These are phyloP conservation scores for Limnanthes douglasii DNA, from an alignment of 345 rosid genomes.

Conservation along the genomic window DNA sequence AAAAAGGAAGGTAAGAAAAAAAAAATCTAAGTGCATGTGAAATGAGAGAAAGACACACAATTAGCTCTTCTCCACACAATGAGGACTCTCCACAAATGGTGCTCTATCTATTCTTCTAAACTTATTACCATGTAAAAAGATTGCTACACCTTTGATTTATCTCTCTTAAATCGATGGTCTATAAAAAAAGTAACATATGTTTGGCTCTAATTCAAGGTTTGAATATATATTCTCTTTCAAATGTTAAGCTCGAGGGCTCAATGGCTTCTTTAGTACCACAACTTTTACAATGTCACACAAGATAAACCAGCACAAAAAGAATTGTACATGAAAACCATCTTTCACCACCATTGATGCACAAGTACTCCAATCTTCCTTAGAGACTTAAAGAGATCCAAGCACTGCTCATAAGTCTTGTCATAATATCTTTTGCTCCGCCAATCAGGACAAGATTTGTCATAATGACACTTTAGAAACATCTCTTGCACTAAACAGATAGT, in stretches of 20 bases:
- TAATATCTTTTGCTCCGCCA: conserved; percentile 49
- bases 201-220: too few relatives aligned
- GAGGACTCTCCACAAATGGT: neutral
- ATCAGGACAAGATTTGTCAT: conserved; percentile 51
- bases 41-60: conserved; percentile 5
- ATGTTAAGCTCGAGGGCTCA: too few relatives aligned
- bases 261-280: too few relatives aligned
- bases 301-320: too few relatives aligned
- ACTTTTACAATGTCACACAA: too few relatives aligned
- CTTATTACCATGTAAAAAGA: too few relatives aligned
- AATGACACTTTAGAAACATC: conserved; percentile 62
- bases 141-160: too few relatives aligned
- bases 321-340: too few relatives aligned
- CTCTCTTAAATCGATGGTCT: too few relatives aligned
- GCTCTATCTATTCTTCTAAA: too few relatives aligned
- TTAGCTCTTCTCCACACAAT: conserved; percentile 9
- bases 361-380: conserved; percentile 52
- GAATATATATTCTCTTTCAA: too few relatives aligned
- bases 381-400: conserved; percentile 45
- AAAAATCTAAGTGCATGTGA: conserved; percentile 1
- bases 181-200: too few relatives aligned
- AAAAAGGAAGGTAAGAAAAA: neutral
- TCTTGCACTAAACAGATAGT: conserved; percentile 57
- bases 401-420: conserved; percentile 40
- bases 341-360: conserved; percentile 76